These are phyloP conservation scores for Aspergillus saccharolyticus DNA, from an alignment of 495 filamentous ascomycete species.

Conservation along the genomic window DNA sequence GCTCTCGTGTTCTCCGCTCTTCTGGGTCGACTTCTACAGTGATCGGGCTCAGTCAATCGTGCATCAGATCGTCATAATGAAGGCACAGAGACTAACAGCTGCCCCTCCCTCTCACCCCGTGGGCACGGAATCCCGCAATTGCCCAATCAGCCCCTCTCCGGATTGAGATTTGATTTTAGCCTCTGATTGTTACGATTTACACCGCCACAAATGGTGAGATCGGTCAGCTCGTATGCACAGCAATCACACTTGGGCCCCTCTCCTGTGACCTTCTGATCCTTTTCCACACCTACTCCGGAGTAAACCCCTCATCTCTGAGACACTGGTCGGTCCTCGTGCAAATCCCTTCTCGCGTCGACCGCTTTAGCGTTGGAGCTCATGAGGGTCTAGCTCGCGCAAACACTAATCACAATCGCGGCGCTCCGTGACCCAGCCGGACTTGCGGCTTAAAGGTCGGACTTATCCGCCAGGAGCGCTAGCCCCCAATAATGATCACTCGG, in stretches of 20 bases:
- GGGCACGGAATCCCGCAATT: neutral
- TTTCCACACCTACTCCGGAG: neutral
- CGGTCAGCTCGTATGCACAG: constrained; percentile 1
- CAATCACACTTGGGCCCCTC: neutral
- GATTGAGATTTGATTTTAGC: neutral
- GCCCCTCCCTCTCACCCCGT: constrained; percentile 1
- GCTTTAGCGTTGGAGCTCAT: neutral
- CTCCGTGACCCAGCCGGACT: neutral
- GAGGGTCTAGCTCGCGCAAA: constrained; percentile 7
- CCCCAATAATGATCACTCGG: neutral
- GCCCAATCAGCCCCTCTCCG: neutral
- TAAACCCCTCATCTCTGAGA: constrained; percentile 21
- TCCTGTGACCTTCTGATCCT: constrained; percentile 6
- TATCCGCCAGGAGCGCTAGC: constrained; percentile 2
- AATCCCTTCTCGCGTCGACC: neutral
- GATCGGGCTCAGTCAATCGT: constrained; percentile 6
- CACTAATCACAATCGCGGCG: neutral
- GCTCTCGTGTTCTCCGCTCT: constrained; percentile 1
- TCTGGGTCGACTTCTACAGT: neutral
- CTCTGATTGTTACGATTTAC: neutral
- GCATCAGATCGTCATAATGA: constrained; percentile 5
- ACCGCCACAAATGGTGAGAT: constrained; percentile 7
- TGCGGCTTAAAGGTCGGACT: neutral
- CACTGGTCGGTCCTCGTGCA: constrained; percentile 9
- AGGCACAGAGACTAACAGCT: neutral